These are phyloP conservation scores for Daldinia eschscholtzii DNA, from an alignment of 2,329 filamentous ascomycete species.

Conservation along the genomic window DNA sequence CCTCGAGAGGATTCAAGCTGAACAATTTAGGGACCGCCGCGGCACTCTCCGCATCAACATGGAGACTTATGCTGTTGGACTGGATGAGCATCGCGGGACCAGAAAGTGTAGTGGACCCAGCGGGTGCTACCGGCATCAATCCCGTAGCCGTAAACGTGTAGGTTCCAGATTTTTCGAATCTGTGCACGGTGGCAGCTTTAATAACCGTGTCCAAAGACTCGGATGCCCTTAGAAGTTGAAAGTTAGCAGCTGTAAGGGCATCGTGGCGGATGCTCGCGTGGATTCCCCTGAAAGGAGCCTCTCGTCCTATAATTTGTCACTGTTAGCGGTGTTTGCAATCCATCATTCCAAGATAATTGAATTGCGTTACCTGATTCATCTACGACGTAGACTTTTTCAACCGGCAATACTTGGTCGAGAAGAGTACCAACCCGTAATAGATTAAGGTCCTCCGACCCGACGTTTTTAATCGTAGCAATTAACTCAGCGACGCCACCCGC, in stretches of 20 bases:
- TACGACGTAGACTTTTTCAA: constrained; percentile 34
- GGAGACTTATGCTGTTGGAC: constrained; percentile 40
- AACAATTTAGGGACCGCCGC: constrained; percentile 17
- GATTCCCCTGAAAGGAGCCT: constrained; percentile 38
- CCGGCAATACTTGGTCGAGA: constrained; percentile 40
- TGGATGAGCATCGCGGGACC: constrained; percentile 32
- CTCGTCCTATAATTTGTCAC: constrained; percentile 17
- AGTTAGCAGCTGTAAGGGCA: constrained; percentile 39
- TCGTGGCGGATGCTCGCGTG: constrained; percentile 40
- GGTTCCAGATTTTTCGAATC: constrained; percentile 39
- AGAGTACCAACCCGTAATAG: constrained; percentile 45
- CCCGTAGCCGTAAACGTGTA: constrained; percentile 40
- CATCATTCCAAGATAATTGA: no score
- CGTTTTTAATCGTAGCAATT: constrained; percentile 43
- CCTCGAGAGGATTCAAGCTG: constrained; percentile 16
- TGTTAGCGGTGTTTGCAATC: neutral
- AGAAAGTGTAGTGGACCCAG: constrained; percentile 30
- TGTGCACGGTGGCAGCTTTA: constrained; percentile 36
- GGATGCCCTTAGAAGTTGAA: constrained; percentile 33
- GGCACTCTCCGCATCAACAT: constrained; percentile 29
- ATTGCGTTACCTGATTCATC: constrained; percentile 34
- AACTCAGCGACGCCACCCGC: constrained; percentile 32
- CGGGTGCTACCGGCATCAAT: constrained; percentile 35
- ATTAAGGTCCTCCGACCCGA: constrained; percentile 41
- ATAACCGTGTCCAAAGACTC: constrained; percentile 37